These are phyloP conservation scores for Leucoagaricus sp. DNA, from an alignment of 1,284 basidiomycete species.

Conservation along the genomic window DNA sequence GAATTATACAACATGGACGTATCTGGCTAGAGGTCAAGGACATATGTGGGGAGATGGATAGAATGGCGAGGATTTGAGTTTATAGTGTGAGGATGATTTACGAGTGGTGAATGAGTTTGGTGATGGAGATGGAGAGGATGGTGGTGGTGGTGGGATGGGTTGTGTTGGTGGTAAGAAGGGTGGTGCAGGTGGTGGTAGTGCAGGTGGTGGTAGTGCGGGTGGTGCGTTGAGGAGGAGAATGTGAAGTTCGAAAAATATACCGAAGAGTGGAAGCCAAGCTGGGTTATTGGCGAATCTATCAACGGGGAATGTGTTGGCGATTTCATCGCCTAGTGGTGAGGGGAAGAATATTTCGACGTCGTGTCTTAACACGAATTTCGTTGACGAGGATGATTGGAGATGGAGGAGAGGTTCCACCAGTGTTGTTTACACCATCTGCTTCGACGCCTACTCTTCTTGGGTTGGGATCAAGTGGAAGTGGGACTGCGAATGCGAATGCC, in stretches of 20 bases:
- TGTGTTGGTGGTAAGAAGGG: too few species aligned
- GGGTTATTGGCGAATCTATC: conserved; percentile 13
- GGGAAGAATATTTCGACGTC: not conserved
- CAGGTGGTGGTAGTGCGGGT: too few species aligned
- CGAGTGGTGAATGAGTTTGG: conserved; percentile 21
- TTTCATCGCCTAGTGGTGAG: too few species aligned
- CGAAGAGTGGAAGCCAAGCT: conserved; percentile 20
- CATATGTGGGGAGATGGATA: conserved; percentile 95
- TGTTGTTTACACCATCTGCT: not conserved
- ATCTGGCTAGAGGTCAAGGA: conserved; percentile 76
- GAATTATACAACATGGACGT: conserved; percentile 92
- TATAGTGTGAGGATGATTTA: conserved; percentile 87
- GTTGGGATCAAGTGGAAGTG: too few species aligned
- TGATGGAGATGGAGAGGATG: conserved; percentile 14
- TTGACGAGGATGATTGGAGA: not conserved
- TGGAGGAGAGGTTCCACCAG: conserved; percentile 14
- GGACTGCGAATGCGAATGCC: too few species aligned
- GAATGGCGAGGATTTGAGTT: conserved; percentile 94
- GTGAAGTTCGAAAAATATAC: too few species aligned
- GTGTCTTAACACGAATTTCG: not conserved
- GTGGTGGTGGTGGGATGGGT: too few species aligned
- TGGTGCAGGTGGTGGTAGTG: too few species aligned
- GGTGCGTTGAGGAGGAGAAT: too few species aligned
- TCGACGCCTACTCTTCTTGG: not conserved
- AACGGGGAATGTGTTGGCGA: not conserved